Percentiles rank a stretch among this genome's conserved stretches.
phyloP scores from a whole-genome alignment of 306 rosid genomes.

The Cercis canadensis region DNA sequence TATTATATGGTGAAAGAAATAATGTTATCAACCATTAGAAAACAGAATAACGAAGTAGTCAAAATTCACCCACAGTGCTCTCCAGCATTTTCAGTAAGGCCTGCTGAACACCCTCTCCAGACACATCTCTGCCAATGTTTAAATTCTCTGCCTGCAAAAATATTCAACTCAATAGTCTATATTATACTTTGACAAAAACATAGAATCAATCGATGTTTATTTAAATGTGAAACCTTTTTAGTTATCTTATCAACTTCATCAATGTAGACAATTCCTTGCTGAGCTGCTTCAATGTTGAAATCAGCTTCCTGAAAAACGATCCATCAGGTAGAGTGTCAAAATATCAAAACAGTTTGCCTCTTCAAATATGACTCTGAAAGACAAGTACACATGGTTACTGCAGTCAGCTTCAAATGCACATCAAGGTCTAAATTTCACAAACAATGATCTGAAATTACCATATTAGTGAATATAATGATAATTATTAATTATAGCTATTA shows the following conservation, averaged over 20 bases:
- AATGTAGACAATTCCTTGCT: slow-evolving; percentile 72
- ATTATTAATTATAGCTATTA: neutral
- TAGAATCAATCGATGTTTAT: neutral
- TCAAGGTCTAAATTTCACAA: neutral
- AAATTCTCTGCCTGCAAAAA: slow-evolving; percentile 58
- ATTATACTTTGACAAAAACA: neutral
- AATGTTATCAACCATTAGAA: neutral
- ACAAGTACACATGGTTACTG: neutral
- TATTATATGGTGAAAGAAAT: neutral
- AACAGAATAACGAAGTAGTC: neutral
- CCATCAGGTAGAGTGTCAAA: slow-evolving; percentile 24
- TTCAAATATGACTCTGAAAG: slow-evolving; percentile 15
- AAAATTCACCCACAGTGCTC: slow-evolving; percentile 65
- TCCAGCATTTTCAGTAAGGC: slow-evolving; percentile 81
- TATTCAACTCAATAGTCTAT: neutral
- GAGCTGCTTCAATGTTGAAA: slow-evolving; percentile 74
- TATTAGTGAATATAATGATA: neutral
- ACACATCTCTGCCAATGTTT: slow-evolving; percentile 76
- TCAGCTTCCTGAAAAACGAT: slow-evolving; percentile 61
- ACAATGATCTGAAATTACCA: slow-evolving; percentile 1
- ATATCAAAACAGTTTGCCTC: neutral
- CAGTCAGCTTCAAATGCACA: neutral
- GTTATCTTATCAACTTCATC: slow-evolving; percentile 83
- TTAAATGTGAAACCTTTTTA: slow-evolving; percentile 55
- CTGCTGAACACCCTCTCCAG: slow-evolving; percentile 86